Evolutionary conservation across 768 basidiomycete species (phyloP), one percentile per base, ranked within the genome.

Genomic region (Mycena vitilis): DNA sequence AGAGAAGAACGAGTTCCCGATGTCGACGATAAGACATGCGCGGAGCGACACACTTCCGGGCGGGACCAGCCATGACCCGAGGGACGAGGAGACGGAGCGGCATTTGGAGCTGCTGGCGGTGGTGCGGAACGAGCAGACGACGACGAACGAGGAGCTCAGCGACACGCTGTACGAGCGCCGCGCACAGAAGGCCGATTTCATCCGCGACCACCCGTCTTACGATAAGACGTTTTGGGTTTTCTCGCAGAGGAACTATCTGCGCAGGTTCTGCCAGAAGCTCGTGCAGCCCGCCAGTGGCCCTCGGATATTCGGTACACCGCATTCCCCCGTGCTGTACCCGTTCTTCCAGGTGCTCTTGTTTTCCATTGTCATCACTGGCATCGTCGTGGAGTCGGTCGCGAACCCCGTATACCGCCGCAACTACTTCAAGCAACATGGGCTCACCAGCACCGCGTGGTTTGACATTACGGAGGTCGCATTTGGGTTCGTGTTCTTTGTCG

Each of bases 191-290:
- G 91, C 92, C 0, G 94, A 96, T 71, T 95, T 97, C 77, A 97
- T 98, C 71, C 88, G 87, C 2, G 88, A 91, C 62, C 92, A 98
- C 79, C 95, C 97, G 0, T 86, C 90, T 3, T 99, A 93, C 75
- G 96, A 98, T 79, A 93, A 89, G 74, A 88, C 93, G 0, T 91
- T 98, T 68, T 98, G 94, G 93, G 68, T 97, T 22, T 91, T 98
- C 76, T 87, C 91, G 2, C 95, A 97, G 80, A 86, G 88, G 70
- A 94, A 92, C 70, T 78, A 80, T 18, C 42, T 96, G 45, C 91
- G 97, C 1, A 86, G 82, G 49, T 75, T 90, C 65, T 97, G 93
- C 75, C 97, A 99, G 78, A 88, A 86, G 68, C 78, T 97, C 53
- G 95, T 97, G 20, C 86, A 87, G 45, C 94, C 97, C 0, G 87